These are phyloP conservation scores for Schizosaccharomyces lindneri DNA, from an alignment of 805 yeast species.

Conservation along the genomic window DNA sequence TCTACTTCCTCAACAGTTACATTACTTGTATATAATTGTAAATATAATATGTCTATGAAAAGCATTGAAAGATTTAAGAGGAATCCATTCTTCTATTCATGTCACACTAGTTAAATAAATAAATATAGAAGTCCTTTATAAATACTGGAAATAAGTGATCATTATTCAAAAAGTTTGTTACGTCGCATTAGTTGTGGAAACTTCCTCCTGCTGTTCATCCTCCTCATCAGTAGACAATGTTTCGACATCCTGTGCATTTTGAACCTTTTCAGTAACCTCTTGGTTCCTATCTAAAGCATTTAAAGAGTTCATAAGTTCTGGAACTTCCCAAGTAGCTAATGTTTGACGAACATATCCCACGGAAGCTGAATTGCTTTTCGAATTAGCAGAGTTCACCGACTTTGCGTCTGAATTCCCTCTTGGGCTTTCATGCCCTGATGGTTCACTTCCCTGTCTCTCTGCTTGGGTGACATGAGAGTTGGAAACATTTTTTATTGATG, in stretches of 20 bases:
- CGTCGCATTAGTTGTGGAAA: too few species aligned
- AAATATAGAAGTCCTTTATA: too few species aligned
- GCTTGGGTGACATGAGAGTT: neutral
- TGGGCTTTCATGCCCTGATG: neutral
- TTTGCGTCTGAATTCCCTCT: neutral
- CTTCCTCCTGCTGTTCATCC: neutral
- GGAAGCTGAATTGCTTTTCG: neutral
- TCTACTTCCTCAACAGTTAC: too few species aligned
- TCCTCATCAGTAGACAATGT: neutral
- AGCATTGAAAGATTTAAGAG: too few species aligned
- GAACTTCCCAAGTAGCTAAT: neutral
- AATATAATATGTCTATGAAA: too few species aligned
- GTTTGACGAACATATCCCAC: neutral
- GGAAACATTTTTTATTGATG: neutral
- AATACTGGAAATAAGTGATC: too few species aligned
- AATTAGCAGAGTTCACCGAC: neutral
- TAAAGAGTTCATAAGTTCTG: neutral
- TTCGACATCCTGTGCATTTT: neutral
- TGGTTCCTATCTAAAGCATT: neutral
- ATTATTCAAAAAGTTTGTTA: too few species aligned
- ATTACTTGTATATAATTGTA: too few species aligned
- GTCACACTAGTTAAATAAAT: too few species aligned
- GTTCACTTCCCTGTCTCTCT: neutral
- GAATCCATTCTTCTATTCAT: too few species aligned
- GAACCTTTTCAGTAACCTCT: neutral